Conservation (phyloP, 352 stramenopile species). For the Globisporangium alternatum region DNA sequence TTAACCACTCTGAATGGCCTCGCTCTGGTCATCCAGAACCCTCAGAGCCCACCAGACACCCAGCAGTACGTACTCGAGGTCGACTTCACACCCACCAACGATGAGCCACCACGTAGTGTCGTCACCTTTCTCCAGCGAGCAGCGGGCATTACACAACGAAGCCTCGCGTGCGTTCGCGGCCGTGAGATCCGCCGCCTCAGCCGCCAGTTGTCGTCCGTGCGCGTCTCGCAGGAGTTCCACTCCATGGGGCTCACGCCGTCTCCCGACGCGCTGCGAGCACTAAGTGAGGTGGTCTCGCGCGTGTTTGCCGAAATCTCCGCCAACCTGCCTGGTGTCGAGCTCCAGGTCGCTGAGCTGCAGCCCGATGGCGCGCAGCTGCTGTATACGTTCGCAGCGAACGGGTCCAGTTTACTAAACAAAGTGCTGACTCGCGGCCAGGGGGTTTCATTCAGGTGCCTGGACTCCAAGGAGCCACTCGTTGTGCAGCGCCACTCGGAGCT, state of each 20-base stretch:
- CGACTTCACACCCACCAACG: conserved; percentile 17
- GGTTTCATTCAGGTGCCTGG: conserved; percentile 55
- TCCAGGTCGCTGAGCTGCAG: conserved; percentile 60
- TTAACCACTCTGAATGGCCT: conserved; percentile 31
- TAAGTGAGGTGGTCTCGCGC: conserved; percentile 35
- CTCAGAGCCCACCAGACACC: conserved; percentile 12
- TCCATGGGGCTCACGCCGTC: conserved; percentile 55
- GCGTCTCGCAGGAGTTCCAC: conserved; percentile 24
- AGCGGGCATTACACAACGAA: conserved; percentile 36
- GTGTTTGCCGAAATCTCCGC: conserved; percentile 47
- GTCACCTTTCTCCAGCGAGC: conserved; percentile 32
- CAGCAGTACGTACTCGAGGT: conserved; percentile 46
- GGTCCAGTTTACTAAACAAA: conserved; percentile 31
- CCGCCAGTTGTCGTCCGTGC: conserved; percentile 27
- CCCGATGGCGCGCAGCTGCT: conserved; percentile 34
- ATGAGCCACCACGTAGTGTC: conserved; percentile 11
- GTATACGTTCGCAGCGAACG: conserved; percentile 49
- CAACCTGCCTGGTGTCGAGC: conserved; percentile 49
- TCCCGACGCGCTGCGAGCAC: conserved; percentile 39
- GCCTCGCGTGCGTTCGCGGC: conserved; percentile 47
- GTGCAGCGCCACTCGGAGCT: conserved; percentile 35
- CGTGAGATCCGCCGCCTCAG: conserved; percentile 33
- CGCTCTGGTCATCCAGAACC: conserved; percentile 30
- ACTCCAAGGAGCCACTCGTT: conserved; percentile 37
- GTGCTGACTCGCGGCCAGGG: conserved; percentile 44